Conservation (phyloP, 2,329 filamentous ascomycete species). For the Cercospora berteroae region DNA sequence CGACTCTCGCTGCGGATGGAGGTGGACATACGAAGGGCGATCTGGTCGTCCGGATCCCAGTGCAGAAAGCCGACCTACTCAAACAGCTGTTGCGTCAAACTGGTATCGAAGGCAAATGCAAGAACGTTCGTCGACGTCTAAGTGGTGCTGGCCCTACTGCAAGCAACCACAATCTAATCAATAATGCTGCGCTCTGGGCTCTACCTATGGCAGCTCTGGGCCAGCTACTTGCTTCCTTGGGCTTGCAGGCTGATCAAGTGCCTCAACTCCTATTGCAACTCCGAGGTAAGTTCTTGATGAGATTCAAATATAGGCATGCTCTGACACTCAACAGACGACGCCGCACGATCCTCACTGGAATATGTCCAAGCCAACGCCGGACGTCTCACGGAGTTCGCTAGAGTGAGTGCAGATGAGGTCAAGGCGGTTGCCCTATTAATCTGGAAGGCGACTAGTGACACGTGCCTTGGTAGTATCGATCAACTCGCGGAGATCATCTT, state of each 20-base stretch:
- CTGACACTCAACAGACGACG: background rate
- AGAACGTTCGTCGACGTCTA: background rate
- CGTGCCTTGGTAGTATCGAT: background rate
- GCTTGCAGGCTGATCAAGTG: background rate
- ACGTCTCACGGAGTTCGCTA: background rate
- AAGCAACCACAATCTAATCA: background rate
- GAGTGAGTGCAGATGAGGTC: background rate
- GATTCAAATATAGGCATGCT: no score
- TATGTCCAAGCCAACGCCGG: background rate
- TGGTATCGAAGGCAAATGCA: background rate
- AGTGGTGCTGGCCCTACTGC: background rate
- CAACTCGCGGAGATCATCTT: background rate
- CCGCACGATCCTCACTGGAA: background rate
- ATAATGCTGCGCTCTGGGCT: background rate
- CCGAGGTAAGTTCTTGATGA: no score
- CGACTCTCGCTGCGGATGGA: background rate
- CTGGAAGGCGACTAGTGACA: background rate
- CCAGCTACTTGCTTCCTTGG: background rate
- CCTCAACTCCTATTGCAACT: background rate
- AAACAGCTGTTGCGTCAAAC: background rate
- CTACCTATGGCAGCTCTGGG: background rate
- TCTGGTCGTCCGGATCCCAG: background rate
- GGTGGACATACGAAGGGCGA: background rate
- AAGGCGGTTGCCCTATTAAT: background rate
- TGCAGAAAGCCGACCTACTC: background rate